Evolutionary conservation across 2,329 filamentous ascomycete genomes (phyloP), one percentile per base, ranked within the genome.

Genomic region (Ustulina deusta): DNA sequence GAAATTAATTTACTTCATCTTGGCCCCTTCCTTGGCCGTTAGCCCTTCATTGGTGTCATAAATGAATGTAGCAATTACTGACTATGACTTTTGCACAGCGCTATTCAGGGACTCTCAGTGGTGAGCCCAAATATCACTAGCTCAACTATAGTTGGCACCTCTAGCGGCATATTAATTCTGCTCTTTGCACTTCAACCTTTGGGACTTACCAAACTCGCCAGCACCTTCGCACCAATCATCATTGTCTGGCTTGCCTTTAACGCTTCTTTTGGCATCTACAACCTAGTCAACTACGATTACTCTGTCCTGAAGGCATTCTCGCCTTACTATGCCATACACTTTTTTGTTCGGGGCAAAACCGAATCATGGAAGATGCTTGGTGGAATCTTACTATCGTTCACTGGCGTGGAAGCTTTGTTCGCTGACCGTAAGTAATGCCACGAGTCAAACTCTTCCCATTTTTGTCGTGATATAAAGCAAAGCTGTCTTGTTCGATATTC

Each of bases 381-480:
- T n/a, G 91, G 92, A 4, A 86, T 94, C 22, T 78, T 94, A 1
- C 85, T 94, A 10, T 86, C 89, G 2, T 94, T 94, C 74, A 94
- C 92, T 1, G 91, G 90, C 20, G 90, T 92, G n/a, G 92, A 94
- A 76, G 91, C 91, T 1, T 82, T 94, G 0, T 94, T 93, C 75
- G 91, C 92, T 3, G 91, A 94, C 73, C 82, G 67, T 69, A 63
- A 64, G 67, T 67, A 9, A 25, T 32, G 25, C 52, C 13, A 27
- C 17, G 11, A 22, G 10, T 32, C 15, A 25, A 9, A 3, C 5
- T 6, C 17, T 29, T 25, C 10, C 4, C 11, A 29, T 22, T 34
- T 49, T 13, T 13, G 13, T 25, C 7, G 36, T n/a, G 34, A 2
- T 48, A 27, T 6, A 7, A 38, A n/a, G 25, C 15, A n/a, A 44